phyloP scores from a whole-genome alignment of 352 stramenopile genomes.

The Phytophthora kernoviae region DNA sequence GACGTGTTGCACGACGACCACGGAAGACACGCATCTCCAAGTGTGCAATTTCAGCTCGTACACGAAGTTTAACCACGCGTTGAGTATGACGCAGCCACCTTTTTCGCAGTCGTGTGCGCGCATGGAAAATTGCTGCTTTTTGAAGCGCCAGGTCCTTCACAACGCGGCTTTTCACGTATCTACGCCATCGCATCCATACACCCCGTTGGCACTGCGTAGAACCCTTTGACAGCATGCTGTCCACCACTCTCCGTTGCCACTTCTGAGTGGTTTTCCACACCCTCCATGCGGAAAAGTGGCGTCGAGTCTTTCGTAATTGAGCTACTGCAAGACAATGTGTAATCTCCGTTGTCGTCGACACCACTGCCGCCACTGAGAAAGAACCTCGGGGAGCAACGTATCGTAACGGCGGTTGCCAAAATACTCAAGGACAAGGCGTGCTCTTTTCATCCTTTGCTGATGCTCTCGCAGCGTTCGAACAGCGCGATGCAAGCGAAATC shows the following conservation, averaged over 20 bases:
- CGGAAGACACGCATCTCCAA: slow-evolving; percentile 13
- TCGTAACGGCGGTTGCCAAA: slow-evolving; percentile 41
- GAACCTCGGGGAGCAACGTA: slow-evolving; percentile 23
- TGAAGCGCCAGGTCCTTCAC: slow-evolving; percentile 9
- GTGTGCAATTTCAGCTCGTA: slow-evolving; percentile 5
- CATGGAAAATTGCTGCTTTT: slow-evolving; percentile 19
- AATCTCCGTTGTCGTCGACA: slow-evolving; percentile 11
- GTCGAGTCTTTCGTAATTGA: slow-evolving; percentile 6
- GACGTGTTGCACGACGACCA: slow-evolving; percentile 11
- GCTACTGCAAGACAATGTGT: slow-evolving; percentile 2
- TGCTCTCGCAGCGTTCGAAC: slow-evolving; percentile 6
- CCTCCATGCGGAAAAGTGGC: slow-evolving; percentile 22
- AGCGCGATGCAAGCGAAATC: slow-evolving; percentile 22
- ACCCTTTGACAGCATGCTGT: slow-evolving; percentile 11
- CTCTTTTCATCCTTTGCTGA: slow-evolving; percentile 28
- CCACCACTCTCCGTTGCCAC: slow-evolving; percentile 22
- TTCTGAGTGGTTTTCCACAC: slow-evolving; percentile 3
- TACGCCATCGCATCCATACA: slow-evolving; percentile 30
- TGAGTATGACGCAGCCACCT: slow-evolving; percentile 25
- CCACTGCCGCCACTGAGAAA: slow-evolving; percentile 24
- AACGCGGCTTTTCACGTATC: slow-evolving; percentile 13
- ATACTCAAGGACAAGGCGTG: slow-evolving; percentile 43
- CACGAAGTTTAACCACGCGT: slow-evolving; percentile 5
- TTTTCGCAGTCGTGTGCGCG: slow-evolving; percentile 21
- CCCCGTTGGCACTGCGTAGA: slow-evolving; percentile 1